A percentile compares a stretch with the other conserved stretches of the same genome.
Conservation (phyloP, 345 rosid species). For the Syzygium aqueum region DNA sequence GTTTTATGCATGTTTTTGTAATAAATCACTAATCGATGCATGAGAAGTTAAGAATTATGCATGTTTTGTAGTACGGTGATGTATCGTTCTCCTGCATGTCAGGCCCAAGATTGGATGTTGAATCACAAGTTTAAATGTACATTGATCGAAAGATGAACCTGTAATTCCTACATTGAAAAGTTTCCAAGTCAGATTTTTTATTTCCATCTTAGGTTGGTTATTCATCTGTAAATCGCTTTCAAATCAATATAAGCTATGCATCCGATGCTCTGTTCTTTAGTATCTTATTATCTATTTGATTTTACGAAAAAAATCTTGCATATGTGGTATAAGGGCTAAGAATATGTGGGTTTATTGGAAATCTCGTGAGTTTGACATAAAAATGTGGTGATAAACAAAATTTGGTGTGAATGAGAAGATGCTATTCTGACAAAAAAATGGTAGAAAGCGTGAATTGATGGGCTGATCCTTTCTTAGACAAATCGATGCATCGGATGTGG, state of each 20-base stretch:
- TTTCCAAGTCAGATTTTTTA: neutral
- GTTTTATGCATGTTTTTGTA: no score
- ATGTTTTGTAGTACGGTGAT: neutral
- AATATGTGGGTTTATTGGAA: neutral
- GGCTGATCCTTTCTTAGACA: no score
- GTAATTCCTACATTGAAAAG: neutral
- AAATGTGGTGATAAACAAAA: neutral
- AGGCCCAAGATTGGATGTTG: neutral
- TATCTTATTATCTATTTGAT: neutral
- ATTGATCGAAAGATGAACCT: neutral
- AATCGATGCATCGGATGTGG: no score
- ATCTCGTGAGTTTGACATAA: neutral
- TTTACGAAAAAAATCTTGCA: neutral
- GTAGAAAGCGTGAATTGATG: no score
- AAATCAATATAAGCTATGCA: neutral
- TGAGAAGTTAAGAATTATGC: no score
- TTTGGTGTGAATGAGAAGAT: neutral
- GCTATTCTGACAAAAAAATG: no score
- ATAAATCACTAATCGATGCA: no score
- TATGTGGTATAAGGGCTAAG: neutral
- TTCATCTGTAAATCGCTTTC: neutral
- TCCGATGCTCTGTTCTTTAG: neutral
- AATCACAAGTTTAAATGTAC: neutral
- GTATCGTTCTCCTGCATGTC: neutral
- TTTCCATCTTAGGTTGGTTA: neutral